Evolutionary conservation across 768 basidiomycete species (phyloP).

Genomic region (Pholiota molesta): DNA sequence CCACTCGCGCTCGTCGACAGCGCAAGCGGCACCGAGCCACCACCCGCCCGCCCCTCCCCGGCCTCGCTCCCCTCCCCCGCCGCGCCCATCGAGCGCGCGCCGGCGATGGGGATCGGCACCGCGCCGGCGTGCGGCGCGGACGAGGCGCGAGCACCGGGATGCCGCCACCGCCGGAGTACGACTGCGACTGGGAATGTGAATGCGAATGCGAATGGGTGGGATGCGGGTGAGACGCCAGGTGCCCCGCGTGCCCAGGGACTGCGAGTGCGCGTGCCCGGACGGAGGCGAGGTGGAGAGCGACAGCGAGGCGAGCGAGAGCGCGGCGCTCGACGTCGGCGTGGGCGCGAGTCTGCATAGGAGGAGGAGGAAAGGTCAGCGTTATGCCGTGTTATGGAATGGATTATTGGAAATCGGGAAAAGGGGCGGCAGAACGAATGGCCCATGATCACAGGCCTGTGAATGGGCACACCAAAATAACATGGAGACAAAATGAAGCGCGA

Average conservation of each 20-base stretch:
- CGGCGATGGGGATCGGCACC: slow-evolving; percentile 15
- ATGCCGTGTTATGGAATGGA: slow-evolving; percentile 2
- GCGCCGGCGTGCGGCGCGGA: slow-evolving; percentile 18
- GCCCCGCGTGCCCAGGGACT: slow-evolving; percentile 5
- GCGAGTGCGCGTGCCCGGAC: slow-evolving; percentile 21
- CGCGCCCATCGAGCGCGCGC: slow-evolving; percentile 4
- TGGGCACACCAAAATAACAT: background rate
- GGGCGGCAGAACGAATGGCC: background rate
- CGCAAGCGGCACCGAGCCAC: slow-evolving; percentile 36
- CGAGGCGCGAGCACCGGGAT: slow-evolving; percentile 18
- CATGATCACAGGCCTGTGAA: background rate
- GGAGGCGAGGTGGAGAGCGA: slow-evolving; percentile 47
- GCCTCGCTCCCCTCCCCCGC: slow-evolving; percentile 8
- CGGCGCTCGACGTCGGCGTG: slow-evolving; percentile 34
- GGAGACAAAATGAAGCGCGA: background rate
- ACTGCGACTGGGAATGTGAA: slow-evolving; percentile 9
- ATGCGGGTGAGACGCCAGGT: slow-evolving; percentile 8
- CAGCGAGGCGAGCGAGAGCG: slow-evolving; percentile 47
- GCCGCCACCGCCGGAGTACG: slow-evolving; percentile 12
- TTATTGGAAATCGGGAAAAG: slow-evolving; percentile 3
- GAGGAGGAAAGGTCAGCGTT: slow-evolving; percentile 7
- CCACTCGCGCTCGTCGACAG: slow-evolving; percentile 37
- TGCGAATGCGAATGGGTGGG: slow-evolving; percentile 1
- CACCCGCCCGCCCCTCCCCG: background rate
- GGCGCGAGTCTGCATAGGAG: slow-evolving; percentile 31